Conservation (phyloP, 164 flowering plant species). For the Berberis thunbergii region DNA sequence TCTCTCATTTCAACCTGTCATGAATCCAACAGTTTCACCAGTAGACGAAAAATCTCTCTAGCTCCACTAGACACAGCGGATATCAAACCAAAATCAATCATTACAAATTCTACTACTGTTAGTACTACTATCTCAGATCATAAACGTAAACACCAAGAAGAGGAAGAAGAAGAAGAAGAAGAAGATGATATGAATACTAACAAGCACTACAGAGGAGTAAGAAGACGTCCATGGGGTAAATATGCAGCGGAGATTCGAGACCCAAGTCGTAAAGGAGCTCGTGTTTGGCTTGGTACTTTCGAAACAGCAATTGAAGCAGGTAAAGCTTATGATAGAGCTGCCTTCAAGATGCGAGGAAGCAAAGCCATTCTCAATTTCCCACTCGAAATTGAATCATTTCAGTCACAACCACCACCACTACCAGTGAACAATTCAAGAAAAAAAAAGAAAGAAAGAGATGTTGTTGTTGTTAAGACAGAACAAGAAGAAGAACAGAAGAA, state of each 20-base stretch:
- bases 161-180: too few relatives aligned
- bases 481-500: neutral
- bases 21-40: neutral
- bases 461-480: neutral
- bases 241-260: slow-evolving; percentile 3
- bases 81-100: neutral
- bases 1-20: too few relatives aligned
- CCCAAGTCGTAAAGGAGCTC: neutral
- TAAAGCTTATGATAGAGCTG: slow-evolving; percentile 5
- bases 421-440: neutral
- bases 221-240: slow-evolving; percentile 5
- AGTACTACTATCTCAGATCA: neutral
- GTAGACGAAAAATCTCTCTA: neutral
- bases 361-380: slow-evolving; percentile 3
- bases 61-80: neutral
- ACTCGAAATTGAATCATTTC: neutral
- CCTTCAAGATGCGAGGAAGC: slow-evolving; percentile 2
- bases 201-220: slow-evolving; percentile 1
- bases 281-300: slow-evolving; percentile 3
- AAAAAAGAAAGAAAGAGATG: neutral
- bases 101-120: neutral
- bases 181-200: neutral
- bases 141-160: neutral
- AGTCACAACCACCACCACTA: neutral
- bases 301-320: slow-evolving; percentile 5